These are phyloP conservation scores for Plasmodium knowlesi DNA, from an alignment of 169 alveolate species.

Conservation along the genomic window DNA sequence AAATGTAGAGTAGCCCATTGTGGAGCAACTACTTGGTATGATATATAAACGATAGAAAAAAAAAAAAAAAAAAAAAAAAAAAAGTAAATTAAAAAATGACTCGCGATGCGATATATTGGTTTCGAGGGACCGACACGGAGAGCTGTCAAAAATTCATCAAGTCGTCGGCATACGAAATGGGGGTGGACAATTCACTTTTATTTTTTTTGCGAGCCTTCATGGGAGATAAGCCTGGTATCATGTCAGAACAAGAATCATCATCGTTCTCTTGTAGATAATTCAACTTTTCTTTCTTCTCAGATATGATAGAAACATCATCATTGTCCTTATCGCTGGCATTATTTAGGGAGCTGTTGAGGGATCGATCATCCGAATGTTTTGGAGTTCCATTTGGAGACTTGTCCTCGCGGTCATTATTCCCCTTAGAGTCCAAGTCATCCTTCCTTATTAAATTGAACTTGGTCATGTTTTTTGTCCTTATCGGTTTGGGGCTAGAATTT, in stretches of 20 bases:
- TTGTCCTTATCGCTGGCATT: constrained; percentile 38
- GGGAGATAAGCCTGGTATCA: constrained; percentile 74
- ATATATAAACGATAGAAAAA: background rate
- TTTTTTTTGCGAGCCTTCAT: constrained; percentile 17
- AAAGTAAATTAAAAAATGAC: background rate
- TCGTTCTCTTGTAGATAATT: constrained; percentile 45
- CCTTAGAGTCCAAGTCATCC: background rate
- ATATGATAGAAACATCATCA: constrained; percentile 52
- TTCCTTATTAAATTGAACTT: constrained; percentile 7
- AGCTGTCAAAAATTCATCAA: constrained; percentile 60
- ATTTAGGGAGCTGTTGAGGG: constrained; percentile 56
- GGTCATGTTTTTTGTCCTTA: constrained; percentile 15
- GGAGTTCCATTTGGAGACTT: background rate
- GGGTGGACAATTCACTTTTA: constrained; percentile 66
- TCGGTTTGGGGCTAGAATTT: constrained; percentile 68
- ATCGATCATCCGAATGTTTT: constrained; percentile 19
- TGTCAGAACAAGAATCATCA: constrained; percentile 61
- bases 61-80: background rate
- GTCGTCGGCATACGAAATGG: constrained; percentile 75
- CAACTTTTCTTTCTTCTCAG: constrained; percentile 38
- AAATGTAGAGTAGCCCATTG: background rate
- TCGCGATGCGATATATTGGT: background rate
- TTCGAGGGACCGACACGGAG: background rate
- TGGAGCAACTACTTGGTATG: background rate
- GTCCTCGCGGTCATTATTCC: background rate